These are phyloP conservation scores for Hyphopichia burtonii DNA, from an alignment of 1,139 yeast species.

Conservation along the genomic window DNA sequence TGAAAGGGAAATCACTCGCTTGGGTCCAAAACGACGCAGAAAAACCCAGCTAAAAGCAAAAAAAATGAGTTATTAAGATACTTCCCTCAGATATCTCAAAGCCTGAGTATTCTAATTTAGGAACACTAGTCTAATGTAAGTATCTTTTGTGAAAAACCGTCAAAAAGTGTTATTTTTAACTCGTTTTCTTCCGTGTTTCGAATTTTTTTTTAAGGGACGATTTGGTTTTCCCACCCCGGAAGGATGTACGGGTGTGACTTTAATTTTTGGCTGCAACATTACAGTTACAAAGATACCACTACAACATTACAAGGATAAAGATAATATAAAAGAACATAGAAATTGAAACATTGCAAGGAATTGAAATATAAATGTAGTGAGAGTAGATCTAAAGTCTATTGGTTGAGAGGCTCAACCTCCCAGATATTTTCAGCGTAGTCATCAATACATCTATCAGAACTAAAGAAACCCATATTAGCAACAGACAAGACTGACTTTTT, in stretches of 20 bases:
- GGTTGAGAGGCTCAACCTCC: conserved; percentile 75
- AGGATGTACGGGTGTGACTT: background rate
- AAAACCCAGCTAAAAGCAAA: no score
- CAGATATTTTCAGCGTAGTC: conserved; percentile 93
- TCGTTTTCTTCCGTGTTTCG: background rate
- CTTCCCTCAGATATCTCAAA: no score
- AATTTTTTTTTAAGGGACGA: background rate
- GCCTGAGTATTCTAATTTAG: no score
- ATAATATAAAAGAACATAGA: no score
- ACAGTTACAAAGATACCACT: no score
- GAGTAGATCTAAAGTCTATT: conserved; percentile 11
- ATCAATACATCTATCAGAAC: conserved; percentile 86
- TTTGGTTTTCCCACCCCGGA: background rate
- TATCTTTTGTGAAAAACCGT: background rate
- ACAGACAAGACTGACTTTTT: conserved; percentile 75
- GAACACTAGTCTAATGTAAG: no score
- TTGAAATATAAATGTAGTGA: background rate
- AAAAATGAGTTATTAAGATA: no score
- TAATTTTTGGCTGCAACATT: background rate
- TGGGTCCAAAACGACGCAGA: no score
- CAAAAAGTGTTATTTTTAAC: background rate
- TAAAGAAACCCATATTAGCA: conserved; percentile 92
- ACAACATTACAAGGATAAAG: no score
- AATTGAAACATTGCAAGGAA: no score
- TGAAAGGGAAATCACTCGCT: no score